Conservation (phyloP, 352 stramenopile genomes). For the Globisporangium abappressorium region DNA sequence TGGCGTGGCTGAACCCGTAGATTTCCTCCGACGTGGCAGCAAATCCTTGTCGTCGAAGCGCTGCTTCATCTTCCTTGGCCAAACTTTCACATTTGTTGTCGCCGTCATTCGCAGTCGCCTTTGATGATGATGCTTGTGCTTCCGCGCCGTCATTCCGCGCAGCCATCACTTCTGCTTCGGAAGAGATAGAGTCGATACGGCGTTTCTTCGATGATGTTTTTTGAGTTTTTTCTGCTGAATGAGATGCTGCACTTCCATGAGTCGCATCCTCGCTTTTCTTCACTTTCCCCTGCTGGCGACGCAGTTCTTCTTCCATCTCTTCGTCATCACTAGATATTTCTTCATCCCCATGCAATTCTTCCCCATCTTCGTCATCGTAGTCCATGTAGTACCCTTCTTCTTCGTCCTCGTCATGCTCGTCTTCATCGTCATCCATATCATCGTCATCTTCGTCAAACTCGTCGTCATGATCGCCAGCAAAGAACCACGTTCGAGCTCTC, state of each 20-base stretch:
- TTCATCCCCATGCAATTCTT: conserved; percentile 25
- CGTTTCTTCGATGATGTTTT: conserved; percentile 23
- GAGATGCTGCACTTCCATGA: not conserved
- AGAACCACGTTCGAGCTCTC: conserved; percentile 35
- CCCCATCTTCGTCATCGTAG: conserved; percentile 51
- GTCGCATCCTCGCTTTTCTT: not conserved
- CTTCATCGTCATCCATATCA: conserved; percentile 50
- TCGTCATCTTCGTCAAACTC: conserved; percentile 46
- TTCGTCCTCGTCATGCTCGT: conserved; percentile 51
- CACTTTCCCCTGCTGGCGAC: not conserved
- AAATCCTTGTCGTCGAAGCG: conserved; percentile 21
- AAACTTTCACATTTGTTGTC: not conserved
- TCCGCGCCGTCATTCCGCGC: conserved; percentile 15
- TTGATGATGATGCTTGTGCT: conserved; percentile 1
- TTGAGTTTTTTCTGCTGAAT: not conserved
- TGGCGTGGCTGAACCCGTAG: conserved; percentile 42
- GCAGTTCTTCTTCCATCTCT: conserved; percentile 16
- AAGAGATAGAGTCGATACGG: conserved; percentile 30
- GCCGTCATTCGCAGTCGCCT: not conserved
- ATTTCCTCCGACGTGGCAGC: conserved; percentile 36
- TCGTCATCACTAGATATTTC: conserved; percentile 39
- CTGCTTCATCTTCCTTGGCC: conserved; percentile 15
- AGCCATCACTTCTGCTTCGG: conserved; percentile 28
- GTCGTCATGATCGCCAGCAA: conserved; percentile 41
- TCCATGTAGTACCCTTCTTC: conserved; percentile 53